Evolutionary conservation across 2,329 filamentous ascomycete species (phyloP), one percentile per base, ranked within the genome.

Genomic region (Decorospora gaudefroyi): DNA sequence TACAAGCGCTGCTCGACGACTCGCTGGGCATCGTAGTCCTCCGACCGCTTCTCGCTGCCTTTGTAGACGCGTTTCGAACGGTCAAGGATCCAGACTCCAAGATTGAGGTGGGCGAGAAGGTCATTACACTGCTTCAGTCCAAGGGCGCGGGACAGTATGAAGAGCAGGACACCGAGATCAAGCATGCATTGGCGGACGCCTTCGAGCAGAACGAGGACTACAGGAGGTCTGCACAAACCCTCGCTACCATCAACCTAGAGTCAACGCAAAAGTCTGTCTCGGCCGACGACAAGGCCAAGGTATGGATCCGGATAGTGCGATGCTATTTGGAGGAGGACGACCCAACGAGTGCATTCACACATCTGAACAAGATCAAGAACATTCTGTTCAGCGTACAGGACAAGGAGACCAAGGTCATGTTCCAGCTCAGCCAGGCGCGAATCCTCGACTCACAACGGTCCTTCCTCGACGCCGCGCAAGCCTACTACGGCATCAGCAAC

Each of bases 241-340:
- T 99, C 5, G 83, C 89, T 62, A 86, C 85, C 25, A 95, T 97
- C 59, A 87, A 90, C 22, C 84, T 97, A 32, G 92, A 99, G 67
- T 87, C 83, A 44, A 91, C 90, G 2, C 90, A 96, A 74, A 86
- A 92, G 34, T 84, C 87, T 43, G 84, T 96, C 23, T 83, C 85
- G 18, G 85, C 90, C 66, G 83, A 88, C 60, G 87, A 92, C 57
- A 91, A 90, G 72, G 89, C 90, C 6, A 78, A 79, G 41, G 82
- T 93, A 41, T 97, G 92, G 89, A 87, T 97, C 58, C 88, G 92
- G 48, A 96, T 99, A 65, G 90, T 95, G 66, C 84, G 93, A 51
- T 87, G 95, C 76, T 95, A 93, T 68, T 82, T 99, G 51, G 92
- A 99, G 74, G 89, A 91, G 33, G 92, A 96, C 68, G 91, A 97